Evolutionary conservation across 1,139 yeast species (phyloP), one percentile per base, ranked within the genome.

Genomic region (Kodamaea derodonti): DNA sequence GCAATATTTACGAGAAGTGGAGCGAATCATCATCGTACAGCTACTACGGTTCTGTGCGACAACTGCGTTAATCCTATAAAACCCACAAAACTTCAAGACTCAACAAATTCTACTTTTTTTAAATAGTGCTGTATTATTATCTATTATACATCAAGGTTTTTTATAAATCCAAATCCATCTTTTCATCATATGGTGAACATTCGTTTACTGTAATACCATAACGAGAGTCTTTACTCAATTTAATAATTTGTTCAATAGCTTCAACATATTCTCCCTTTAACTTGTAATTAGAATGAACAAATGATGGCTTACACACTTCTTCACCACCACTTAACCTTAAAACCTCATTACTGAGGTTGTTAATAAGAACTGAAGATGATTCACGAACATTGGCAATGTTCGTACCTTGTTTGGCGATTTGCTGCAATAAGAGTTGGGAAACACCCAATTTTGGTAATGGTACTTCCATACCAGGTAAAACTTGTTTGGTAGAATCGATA

Each of bases 271-370:
- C 57, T 32, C 72, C 73, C 32, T 67, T 55, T 39, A 83, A 59
- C 54, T 76, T 75, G 60, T 63, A 78, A 33, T 75, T 66, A 20
- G 96, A 86, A 55, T 88, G 96, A 33, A 85, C 83, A 88, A 94
- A 90, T 46, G 88, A 79, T 45, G 96, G 88, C 37, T 76, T 72
- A 38, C 78, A 67, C 14, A 80, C 71, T 48, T 74, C 71, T 30
- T 66, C 58, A 32, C 95, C 95, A 31, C 96, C 97, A 26, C 94
- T 78, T 45, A 90, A 71, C 56, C 95, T 76, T 40, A 88, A 60
- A 17, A 84, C 66, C 54, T 84, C 92, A 32, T 49, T 48, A 27
- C 40, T 46, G 31, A 51, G 49, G 31, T 46, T 47, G 42, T 59
- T 58, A 31, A 65, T 50, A 14, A 62, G 50, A 33, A 90, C 75